Evolutionary conservation across 2,329 filamentous ascomycete genomes (phyloP).

Genomic region (Lasiodiplodia theobromae): DNA sequence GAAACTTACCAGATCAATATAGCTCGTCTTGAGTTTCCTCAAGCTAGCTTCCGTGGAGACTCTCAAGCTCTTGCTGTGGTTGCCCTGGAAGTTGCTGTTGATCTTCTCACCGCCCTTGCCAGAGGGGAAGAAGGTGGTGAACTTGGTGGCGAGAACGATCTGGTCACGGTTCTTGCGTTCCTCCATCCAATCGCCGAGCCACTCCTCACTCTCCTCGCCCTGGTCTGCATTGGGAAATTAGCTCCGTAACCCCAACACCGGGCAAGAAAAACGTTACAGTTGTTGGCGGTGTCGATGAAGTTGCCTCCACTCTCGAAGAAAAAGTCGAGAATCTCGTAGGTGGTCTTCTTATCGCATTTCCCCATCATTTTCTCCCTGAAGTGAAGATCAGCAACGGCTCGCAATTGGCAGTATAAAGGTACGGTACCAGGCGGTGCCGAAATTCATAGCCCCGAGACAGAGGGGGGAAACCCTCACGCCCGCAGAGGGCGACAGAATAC

Average conservation of each 20-base stretch:
- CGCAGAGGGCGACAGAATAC: conserved; percentile 60
- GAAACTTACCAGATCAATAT: conserved; percentile 61
- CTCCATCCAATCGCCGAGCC: conserved; percentile 55
- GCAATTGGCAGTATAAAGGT: background rate
- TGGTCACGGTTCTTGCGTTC: conserved; percentile 46
- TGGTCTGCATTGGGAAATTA: conserved; percentile 11
- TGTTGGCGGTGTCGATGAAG: conserved; percentile 60
- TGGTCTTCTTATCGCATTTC: conserved; percentile 57
- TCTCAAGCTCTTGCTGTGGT: conserved; percentile 48
- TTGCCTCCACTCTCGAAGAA: conserved; percentile 72
- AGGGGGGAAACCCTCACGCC: conserved; percentile 61
- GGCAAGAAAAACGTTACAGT: conserved; percentile 29
- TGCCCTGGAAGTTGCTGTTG: conserved; percentile 52
- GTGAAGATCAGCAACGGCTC: too few relatives aligned
- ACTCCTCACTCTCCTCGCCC: conserved; percentile 52
- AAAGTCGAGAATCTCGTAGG: conserved; percentile 70
- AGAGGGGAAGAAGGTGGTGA: conserved; percentile 41
- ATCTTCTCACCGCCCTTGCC: conserved; percentile 15
- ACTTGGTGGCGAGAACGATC: conserved; percentile 53
- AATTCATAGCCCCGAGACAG: conserved; percentile 64
- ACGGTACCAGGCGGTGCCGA: conserved; percentile 57
- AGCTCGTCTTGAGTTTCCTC: conserved; percentile 69
- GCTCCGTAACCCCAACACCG: too few relatives aligned
- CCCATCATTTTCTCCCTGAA: conserved; percentile 4
- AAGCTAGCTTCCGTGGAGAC: conserved; percentile 49